Evolutionary conservation across 2,329 filamentous ascomycete genomes (phyloP).

Genomic region (Stachybotrys chlorohalonatus): DNA sequence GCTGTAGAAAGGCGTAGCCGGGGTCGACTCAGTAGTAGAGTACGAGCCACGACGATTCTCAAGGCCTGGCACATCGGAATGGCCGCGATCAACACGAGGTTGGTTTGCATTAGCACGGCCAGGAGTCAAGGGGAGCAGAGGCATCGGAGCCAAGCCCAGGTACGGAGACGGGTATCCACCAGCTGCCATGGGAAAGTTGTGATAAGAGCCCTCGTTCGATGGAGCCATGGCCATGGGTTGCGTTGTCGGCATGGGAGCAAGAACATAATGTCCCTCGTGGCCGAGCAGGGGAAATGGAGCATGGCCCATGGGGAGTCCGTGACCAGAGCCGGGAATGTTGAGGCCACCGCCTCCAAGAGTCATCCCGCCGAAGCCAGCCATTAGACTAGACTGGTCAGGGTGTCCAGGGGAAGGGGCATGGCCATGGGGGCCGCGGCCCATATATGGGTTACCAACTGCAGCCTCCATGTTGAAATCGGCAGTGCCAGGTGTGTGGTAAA

Average conservation of each 20-base stretch:
- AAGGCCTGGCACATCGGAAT: conserved; percentile 49
- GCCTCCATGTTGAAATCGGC: conserved; percentile 25
- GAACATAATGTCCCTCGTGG: conserved; percentile 28
- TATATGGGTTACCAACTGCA: conserved; percentile 20
- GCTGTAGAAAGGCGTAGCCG: conserved; percentile 56
- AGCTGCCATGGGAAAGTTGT: conserved; percentile 21
- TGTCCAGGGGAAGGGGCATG: conserved; percentile 19
- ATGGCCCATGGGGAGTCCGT: conserved; percentile 19
- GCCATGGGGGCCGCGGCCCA: conserved; percentile 18
- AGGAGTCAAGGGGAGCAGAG: conserved; percentile 42
- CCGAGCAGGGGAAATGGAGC: conserved; percentile 26
- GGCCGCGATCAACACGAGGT: conserved; percentile 36
- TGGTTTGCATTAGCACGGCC: conserved; percentile 35
- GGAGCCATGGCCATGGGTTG: conserved; percentile 26
- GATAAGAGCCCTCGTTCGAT: conserved; percentile 22
- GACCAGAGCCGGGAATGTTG: conserved; percentile 10
- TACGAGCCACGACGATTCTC: conserved; percentile 60
- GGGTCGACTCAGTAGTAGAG: conserved; percentile 58
- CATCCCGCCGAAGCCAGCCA: conserved; percentile 28
- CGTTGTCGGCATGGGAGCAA: conserved; percentile 24
- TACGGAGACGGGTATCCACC: conserved; percentile 23
- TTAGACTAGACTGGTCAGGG: conserved; percentile 19
- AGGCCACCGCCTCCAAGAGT: conserved; percentile 24
- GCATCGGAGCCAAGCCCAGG: conserved; percentile 21
- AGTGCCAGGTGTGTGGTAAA: conserved; percentile 23